Percentiles rank a stretch among this genome's conserved stretches.
Conservation (phyloP, 768 basidiomycete species). For the Lactarius quietus region DNA sequence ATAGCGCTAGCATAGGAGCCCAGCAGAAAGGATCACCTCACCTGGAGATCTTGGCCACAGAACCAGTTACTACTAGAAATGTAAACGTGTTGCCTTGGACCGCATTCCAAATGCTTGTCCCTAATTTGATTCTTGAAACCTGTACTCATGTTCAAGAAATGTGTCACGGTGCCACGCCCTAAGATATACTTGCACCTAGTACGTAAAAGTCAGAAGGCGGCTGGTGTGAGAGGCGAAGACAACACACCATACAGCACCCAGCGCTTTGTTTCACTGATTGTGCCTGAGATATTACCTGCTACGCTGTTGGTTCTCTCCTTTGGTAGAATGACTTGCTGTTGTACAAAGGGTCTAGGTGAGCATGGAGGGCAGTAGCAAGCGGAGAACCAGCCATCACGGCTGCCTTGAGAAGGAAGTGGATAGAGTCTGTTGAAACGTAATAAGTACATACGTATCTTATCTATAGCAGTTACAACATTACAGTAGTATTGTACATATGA, state of each 20-base stretch:
- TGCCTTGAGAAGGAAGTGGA: too few relatives aligned
- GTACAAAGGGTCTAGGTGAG: constrained; percentile 54
- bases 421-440: too few relatives aligned
- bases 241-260: constrained; percentile 55
- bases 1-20: constrained; percentile 31
- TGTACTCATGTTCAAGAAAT: constrained; percentile 56
- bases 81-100: constrained; percentile 80
- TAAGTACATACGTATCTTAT: too few relatives aligned
- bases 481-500: too few relatives aligned
- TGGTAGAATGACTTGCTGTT: constrained; percentile 48
- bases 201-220: constrained; percentile 1
- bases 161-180: constrained; percentile 68
- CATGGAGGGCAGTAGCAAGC: constrained; percentile 46
- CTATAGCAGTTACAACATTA: too few relatives aligned
- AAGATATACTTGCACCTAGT: constrained; percentile 47
- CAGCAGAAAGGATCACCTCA: constrained; percentile 31
- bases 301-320: constrained; percentile 30
- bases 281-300: constrained; percentile 48
- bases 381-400: constrained; percentile 47
- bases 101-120: constrained; percentile 76
- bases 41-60: constrained; percentile 54
- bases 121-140: constrained; percentile 73
- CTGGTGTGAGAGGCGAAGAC: not conserved
- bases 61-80: constrained; percentile 61
- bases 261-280: constrained; percentile 62